Conservation (phyloP, 805 yeast genomes). For the Yarrowia sp. region DNA sequence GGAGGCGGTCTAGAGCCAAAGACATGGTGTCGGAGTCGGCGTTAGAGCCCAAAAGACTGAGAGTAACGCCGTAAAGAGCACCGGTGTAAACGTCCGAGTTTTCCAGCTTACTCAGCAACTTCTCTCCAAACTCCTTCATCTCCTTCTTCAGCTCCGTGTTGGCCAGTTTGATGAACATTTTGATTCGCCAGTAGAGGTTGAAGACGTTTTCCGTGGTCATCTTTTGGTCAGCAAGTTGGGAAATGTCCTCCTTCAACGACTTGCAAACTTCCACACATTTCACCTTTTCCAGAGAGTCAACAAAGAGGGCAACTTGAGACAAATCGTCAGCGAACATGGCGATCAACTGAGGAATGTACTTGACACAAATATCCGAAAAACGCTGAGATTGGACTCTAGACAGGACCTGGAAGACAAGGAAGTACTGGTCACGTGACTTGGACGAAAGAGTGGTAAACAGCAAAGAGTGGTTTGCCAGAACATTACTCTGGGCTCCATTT, state of each 20-base stretch:
- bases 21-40: neutral
- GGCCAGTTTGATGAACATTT: constrained; percentile 11
- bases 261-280: constrained; percentile 13
- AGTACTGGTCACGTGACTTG: constrained; percentile 22
- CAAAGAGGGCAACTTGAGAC: neutral
- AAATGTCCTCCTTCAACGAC: constrained; percentile 8
- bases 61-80: constrained; percentile 12
- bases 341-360: constrained; percentile 16
- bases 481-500: constrained; percentile 7
- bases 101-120: neutral
- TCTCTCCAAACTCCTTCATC: neutral
- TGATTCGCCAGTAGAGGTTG: constrained; percentile 22
- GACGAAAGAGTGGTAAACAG: neutral
- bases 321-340: constrained; percentile 9
- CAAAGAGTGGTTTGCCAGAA: neutral
- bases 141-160: neutral
- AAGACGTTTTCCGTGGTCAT: constrained; percentile 4
- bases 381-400: neutral
- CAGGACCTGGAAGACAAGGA: neutral
- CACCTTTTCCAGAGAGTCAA: neutral
- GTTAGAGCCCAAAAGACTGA: no score
- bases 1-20: neutral
- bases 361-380: constrained; percentile 10
- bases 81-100: constrained; percentile 6
- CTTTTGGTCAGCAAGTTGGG: neutral